Evolutionary conservation across 2,329 filamentous ascomycete species (phyloP).

Genomic region (Colletotrichum sp.): DNA sequence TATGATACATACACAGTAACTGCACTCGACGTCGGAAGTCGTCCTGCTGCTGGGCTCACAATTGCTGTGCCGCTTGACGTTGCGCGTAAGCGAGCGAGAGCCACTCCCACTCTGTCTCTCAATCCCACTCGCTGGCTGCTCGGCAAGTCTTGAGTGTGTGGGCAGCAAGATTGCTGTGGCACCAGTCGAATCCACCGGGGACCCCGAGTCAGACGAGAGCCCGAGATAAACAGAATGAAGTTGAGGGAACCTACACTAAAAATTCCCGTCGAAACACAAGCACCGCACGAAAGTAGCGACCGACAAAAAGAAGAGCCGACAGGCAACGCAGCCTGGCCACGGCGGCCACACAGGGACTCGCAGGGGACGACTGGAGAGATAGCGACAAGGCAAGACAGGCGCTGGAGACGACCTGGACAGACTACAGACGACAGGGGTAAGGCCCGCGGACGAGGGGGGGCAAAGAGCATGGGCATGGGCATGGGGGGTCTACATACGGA

Average conservation of each 20-base stretch:
- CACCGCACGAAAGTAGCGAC: neutral
- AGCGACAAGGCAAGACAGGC: neutral
- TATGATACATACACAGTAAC: neutral
- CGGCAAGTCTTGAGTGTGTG: slow-evolving; percentile 15
- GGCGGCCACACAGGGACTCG: neutral
- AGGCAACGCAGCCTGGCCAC: neutral
- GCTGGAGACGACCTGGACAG: neutral
- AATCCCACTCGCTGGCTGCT: neutral
- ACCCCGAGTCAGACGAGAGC: slow-evolving; percentile 16
- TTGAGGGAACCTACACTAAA: slow-evolving; percentile 15
- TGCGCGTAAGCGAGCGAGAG: neutral
- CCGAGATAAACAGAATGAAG: slow-evolving; percentile 11
- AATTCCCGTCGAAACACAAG: neutral
- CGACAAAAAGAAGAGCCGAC: neutral
- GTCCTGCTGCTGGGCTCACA: neutral
- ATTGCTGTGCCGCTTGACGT: neutral
- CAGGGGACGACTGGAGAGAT: neutral
- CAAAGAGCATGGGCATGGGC: slow-evolving; percentile 6
- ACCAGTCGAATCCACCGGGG: slow-evolving; percentile 17
- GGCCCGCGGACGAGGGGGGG: neutral
- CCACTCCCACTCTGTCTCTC: neutral
- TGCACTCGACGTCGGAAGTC: neutral
- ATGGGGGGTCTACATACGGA: neutral
- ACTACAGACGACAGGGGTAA: neutral
- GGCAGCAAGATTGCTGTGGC: slow-evolving; percentile 19